Evolutionary conservation across 1,284 basidiomycete genomes (phyloP).

Genomic region (Microbotryomycetes sp.): DNA sequence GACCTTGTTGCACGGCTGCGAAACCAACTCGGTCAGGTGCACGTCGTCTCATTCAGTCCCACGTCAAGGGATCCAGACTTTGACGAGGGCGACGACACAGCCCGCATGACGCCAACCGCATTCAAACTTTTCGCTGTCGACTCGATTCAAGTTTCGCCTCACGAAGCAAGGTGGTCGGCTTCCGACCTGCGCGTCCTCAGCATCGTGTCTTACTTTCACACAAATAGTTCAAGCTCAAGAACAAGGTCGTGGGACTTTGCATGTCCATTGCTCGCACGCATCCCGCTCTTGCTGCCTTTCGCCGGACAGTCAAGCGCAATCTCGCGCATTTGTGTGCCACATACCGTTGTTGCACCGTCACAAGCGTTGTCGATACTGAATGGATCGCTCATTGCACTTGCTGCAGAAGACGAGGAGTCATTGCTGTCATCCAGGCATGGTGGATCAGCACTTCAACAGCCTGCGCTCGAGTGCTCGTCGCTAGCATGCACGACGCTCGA

Average conservation of each 20-base stretch:
- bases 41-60: constrained; percentile 55
- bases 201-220: constrained; percentile 69
- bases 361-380: too few relatives aligned
- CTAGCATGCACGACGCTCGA: constrained; percentile 17
- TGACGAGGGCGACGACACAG: not conserved
- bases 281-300: constrained; percentile 58
- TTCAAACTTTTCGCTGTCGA: constrained; percentile 39
- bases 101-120: not conserved
- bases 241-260: constrained; percentile 58
- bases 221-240: constrained; percentile 7
- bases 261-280: constrained; percentile 58
- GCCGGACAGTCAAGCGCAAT: constrained; percentile 47
- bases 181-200: constrained; percentile 67
- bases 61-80: constrained; percentile 2
- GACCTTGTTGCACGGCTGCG: constrained; percentile 70
- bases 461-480: not conserved
- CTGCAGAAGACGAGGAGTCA: constrained; percentile 46
- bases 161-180: constrained; percentile 48
- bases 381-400: constrained; percentile 56
- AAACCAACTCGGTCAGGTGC: constrained; percentile 57
- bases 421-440: constrained; percentile 31
- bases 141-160: constrained; percentile 46
- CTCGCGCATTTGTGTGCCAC: constrained; percentile 53
- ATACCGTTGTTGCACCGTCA: constrained; percentile 64
- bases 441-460: constrained; percentile 43